phyloP scores from a whole-genome alignment of 1,284 basidiomycete genomes.

The Entoloma clypeatum region DNA sequence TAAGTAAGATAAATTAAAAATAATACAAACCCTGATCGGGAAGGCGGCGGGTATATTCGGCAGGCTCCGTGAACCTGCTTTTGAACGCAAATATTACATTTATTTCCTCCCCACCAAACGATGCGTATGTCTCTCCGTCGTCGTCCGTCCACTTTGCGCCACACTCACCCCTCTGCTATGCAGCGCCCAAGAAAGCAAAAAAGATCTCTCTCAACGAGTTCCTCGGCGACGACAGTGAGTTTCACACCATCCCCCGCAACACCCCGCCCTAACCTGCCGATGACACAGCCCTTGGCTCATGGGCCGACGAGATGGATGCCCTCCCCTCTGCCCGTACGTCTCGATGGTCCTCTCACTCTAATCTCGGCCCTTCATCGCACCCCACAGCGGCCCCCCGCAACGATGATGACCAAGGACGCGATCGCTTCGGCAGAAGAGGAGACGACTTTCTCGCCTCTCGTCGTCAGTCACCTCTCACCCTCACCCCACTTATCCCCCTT shows the following conservation, averaged over 20 bases:
- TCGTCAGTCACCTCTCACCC: slow-evolving; percentile 37
- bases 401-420: slow-evolving; percentile 53
- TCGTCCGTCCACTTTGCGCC: neutral
- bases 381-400: slow-evolving; percentile 54
- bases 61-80: no score
- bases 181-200: slow-evolving; percentile 83
- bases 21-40: no score
- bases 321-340: slow-evolving; percentile 85
- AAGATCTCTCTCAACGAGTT: slow-evolving; percentile 92
- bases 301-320: slow-evolving; percentile 95
- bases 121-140: slow-evolving; percentile 9
- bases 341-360: slow-evolving; percentile 12
- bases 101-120: neutral
- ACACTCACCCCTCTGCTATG: slow-evolving; percentile 8
- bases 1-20: no score
- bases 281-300: slow-evolving; percentile 73
- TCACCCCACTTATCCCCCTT: slow-evolving; percentile 10
- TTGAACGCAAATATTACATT: no score
- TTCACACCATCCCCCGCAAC: slow-evolving; percentile 15
- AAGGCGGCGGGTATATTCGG: no score
- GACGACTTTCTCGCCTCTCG: slow-evolving; percentile 63
- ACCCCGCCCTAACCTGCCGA: slow-evolving; percentile 14
- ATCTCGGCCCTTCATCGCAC: slow-evolving; percentile 19
- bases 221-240: slow-evolving; percentile 75
- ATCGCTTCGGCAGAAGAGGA: slow-evolving; percentile 46